Base-by-base conservation (phyloP, 1,284 basidiomycete species). In the Tilletia setariae region DNA sequence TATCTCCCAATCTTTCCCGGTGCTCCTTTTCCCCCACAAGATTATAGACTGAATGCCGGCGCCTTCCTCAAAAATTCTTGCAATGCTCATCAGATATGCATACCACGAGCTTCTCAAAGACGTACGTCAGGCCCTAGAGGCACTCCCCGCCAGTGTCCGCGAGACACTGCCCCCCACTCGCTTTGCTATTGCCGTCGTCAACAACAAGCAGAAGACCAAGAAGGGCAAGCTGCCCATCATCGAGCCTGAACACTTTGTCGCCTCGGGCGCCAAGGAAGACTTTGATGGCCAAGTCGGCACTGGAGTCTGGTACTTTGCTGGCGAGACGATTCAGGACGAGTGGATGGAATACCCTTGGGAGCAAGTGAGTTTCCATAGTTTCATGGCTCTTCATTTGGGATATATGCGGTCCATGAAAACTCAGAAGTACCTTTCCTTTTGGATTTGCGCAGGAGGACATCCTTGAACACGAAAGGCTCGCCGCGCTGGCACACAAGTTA, bases 271-370 rank as follows among this genome's bases (percentile, higher is more conserved):
- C 25, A 64, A 69, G 23, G 76, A 79, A 61, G 72, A 75, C 68
- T 70, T 81, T 43, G 67, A 72, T 21, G 73, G 76, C 46, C 77
- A 74, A 28, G 68, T 81, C 32, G 77, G 75, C 71, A 71, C 75
- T 46, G 81, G 79, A 7, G 75, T 81, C 15, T 73, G 76, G 65
- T 82, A 82, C 74, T 82, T 76, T 65, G 76, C 81, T 25, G 80
- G 77, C 2, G 77, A 77, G 68, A 76, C 78, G 28, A 81, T 73
- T 46, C 74, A 72, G 25, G 77, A 80, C n/a, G 74, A 77, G 2
- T 82, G 81, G 81, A 77, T 81, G 64, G 77, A 78, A 59, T 81
- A 79, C 69, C 79, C 81, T 1, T 81, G 79, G 79, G 79, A 81
- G 62, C 73, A 76, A 62, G 68, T 71, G 3, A 43, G 3, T 25